Evolutionary conservation across 2,329 filamentous ascomycete species (phyloP).

Genomic region (Tolypocladium capitatum): DNA sequence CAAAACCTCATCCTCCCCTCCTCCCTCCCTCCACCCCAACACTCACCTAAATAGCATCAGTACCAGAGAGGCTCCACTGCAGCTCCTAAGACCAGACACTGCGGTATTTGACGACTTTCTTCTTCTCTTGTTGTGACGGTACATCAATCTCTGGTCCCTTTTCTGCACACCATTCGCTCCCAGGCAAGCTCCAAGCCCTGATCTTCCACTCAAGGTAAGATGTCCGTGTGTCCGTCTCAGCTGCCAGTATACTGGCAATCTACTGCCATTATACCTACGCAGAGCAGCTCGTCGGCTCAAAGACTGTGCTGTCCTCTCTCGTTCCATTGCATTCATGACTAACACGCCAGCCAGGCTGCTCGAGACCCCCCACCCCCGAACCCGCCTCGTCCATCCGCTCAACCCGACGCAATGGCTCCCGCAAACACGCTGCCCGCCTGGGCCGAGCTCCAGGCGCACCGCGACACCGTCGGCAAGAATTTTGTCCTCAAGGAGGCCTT

Average conservation of each 20-base stretch:
- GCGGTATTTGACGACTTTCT: background rate
- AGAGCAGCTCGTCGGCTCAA: too few species aligned
- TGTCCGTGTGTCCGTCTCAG: background rate
- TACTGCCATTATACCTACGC: too few species aligned
- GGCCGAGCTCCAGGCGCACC: slow-evolving; percentile 83
- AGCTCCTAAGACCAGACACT: background rate
- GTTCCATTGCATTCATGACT: background rate
- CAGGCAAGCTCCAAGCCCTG: background rate
- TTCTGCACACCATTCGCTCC: too few species aligned
- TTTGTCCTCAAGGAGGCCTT: slow-evolving; percentile 93
- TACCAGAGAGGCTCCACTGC: background rate
- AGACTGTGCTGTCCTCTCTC: background rate
- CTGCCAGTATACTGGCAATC: too few species aligned
- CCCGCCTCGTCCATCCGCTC: background rate
- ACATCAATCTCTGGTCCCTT: background rate
- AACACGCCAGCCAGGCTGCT: background rate
- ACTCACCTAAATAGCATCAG: background rate
- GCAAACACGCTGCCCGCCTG: slow-evolving; percentile 77
- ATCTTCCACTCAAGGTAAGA: background rate
- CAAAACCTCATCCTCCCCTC: background rate
- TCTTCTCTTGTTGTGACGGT: too few species aligned
- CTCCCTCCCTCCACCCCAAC: background rate
- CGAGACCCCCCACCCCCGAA: background rate
- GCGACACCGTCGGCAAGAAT: slow-evolving; percentile 71
- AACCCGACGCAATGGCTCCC: slow-evolving; percentile 50